Percentiles rank a stretch among this genome's conserved stretches.
Evolutionary conservation across 1,139 yeast species (phyloP).

Genomic region (Yamadazyma blattariae): DNA sequence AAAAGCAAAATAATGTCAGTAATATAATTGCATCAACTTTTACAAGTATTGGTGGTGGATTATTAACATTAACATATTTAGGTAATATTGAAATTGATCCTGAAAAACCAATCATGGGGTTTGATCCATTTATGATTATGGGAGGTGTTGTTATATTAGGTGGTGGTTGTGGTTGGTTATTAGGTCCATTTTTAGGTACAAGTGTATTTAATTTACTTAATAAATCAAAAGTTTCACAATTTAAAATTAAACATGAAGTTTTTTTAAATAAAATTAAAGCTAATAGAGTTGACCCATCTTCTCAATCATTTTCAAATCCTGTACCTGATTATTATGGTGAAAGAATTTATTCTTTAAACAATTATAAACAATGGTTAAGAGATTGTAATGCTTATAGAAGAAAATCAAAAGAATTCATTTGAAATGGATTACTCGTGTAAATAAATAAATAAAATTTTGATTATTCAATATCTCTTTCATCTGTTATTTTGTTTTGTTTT

Average conservation of each 20-base stretch:
- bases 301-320: conserved; percentile 89
- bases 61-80: conserved; percentile 71
- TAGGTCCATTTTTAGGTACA: conserved; percentile 83
- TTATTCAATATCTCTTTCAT: not conserved
- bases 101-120: conserved; percentile 77
- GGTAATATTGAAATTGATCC: conserved; percentile 82
- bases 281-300: conserved; percentile 91
- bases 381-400: conserved; percentile 90
- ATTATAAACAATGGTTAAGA: conserved; percentile 92
- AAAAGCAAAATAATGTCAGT: conserved; percentile 71
- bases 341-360: conserved; percentile 80
- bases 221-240: conserved; percentile 45
- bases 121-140: conserved; percentile 81
- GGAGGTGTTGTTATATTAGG: conserved; percentile 64
- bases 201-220: conserved; percentile 58
- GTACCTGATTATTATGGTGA: conserved; percentile 98
- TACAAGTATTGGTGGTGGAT: conserved; percentile 67
- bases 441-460: not conserved
- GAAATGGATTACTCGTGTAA: no score
- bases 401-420: conserved; percentile 79
- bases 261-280: conserved; percentile 71
- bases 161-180: conserved; percentile 74
- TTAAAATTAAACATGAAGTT: conserved; percentile 60
- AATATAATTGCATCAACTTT: conserved; percentile 65
- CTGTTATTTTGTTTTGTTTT: no score